Conservation (phyloP, 1,284 basidiomycete genomes). For the Leccinum subrobustum region DNA sequence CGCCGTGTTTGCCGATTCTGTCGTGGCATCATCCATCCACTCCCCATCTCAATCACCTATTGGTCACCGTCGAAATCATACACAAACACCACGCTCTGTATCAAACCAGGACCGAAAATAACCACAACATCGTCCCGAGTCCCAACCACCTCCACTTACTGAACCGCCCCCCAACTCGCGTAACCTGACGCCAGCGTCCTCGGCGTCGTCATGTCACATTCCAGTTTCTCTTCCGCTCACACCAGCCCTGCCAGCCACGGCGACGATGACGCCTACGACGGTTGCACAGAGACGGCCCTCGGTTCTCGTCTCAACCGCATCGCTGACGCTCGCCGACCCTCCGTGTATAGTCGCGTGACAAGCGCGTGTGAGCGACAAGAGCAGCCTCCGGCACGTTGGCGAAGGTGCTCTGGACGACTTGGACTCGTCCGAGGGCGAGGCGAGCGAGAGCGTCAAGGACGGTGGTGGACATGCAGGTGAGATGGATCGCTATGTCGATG, state of each 20-base stretch:
- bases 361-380: slow-evolving; percentile 36
- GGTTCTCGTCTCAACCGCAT: slow-evolving; percentile 25
- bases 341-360: slow-evolving; percentile 32
- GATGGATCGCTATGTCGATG: slow-evolving; percentile 15
- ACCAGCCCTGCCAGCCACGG: slow-evolving; percentile 37
- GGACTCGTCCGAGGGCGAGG: slow-evolving; percentile 52
- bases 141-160: slow-evolving; percentile 16
- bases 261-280: slow-evolving; percentile 33
- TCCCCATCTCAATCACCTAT: slow-evolving; percentile 28
- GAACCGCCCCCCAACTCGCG: slow-evolving; percentile 36
- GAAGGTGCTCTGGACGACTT: slow-evolving; percentile 77
- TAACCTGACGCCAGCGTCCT: slow-evolving; percentile 52
- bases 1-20: slow-evolving; percentile 27
- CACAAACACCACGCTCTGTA: slow-evolving; percentile 16
- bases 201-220: slow-evolving; percentile 52
- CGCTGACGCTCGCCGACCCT: slow-evolving; percentile 35
- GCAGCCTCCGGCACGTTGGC: slow-evolving; percentile 56
- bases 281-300: slow-evolving; percentile 26
- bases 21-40: slow-evolving; percentile 10
- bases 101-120: slow-evolving; percentile 27
- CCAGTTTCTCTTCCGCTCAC: slow-evolving; percentile 44
- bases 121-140: slow-evolving; percentile 19
- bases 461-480: slow-evolving; percentile 22
- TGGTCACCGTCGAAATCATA: slow-evolving; percentile 6
- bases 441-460: slow-evolving; percentile 34